Percentiles rank a stretch among this genome's conserved stretches.
phyloP scores from a whole-genome alignment of 768 basidiomycete species.

The Psilocybe tampanensis region DNA sequence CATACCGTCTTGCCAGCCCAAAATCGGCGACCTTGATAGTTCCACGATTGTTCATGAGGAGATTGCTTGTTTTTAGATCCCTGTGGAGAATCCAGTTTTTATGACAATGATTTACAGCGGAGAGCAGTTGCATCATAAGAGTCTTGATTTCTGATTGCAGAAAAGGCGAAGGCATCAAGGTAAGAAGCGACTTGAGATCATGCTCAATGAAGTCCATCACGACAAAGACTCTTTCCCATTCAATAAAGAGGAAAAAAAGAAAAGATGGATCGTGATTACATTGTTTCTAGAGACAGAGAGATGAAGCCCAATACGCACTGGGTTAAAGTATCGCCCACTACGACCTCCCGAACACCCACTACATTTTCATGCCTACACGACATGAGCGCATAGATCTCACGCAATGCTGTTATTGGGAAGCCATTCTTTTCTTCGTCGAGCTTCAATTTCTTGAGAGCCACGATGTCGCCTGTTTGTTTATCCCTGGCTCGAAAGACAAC shows the following conservation, averaged over 20 bases:
- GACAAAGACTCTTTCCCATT: slow-evolving; percentile 83
- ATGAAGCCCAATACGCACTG: slow-evolving; percentile 72
- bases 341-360: slow-evolving; percentile 95
- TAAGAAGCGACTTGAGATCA: slow-evolving; percentile 94
- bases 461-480: slow-evolving; percentile 93
- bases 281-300: slow-evolving; percentile 14
- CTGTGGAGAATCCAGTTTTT: slow-evolving; percentile 97
- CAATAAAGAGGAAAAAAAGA: slow-evolving; percentile 14
- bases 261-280: slow-evolving; percentile 30
- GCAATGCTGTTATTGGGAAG: slow-evolving; percentile 94
- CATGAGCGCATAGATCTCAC: slow-evolving; percentile 98
- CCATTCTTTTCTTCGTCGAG: slow-evolving; percentile 99
- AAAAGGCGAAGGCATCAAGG: slow-evolving; percentile 95
- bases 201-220: slow-evolving; percentile 99
- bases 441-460: slow-evolving; percentile 97
- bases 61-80: slow-evolving; percentile 95
- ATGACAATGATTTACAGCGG: slow-evolving; percentile 93
- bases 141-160: slow-evolving; percentile 99
- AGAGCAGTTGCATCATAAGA: slow-evolving; percentile 88
- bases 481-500: slow-evolving; percentile 96
- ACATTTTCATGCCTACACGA: slow-evolving; percentile 93
- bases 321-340: slow-evolving; percentile 97
- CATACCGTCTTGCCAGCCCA: slow-evolving; percentile 92
- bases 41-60: slow-evolving; percentile 98
- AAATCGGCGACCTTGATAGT: slow-evolving; percentile 99